These are phyloP conservation scores for Ascochyta rabiei DNA, from an alignment of 2,329 filamentous ascomycete genomes.

Conservation along the genomic window DNA sequence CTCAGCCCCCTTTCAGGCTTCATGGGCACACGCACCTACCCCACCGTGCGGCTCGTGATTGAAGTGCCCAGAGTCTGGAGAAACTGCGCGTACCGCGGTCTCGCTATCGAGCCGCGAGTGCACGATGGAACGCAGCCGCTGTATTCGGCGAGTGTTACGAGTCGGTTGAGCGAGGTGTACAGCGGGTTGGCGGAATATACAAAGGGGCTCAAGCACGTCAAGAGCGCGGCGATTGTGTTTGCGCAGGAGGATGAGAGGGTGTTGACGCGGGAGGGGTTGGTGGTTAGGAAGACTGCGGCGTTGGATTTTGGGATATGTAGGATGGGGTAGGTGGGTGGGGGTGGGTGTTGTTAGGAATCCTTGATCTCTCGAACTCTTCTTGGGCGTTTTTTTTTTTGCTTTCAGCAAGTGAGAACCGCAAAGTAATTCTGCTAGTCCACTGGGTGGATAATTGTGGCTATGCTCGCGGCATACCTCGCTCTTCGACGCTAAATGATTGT, in stretches of 20 bases:
- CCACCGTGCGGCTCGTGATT: constrained; percentile 5
- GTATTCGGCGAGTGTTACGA: constrained; percentile 5
- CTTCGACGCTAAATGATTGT: too few species aligned
- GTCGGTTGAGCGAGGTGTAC: not conserved
- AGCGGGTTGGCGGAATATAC: not conserved
- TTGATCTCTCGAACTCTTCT: too few species aligned
- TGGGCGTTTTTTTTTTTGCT: too few species aligned
- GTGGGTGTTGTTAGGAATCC: too few species aligned
- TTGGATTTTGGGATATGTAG: constrained; percentile 12
- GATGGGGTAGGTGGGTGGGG: not conserved
- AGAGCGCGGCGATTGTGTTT: constrained; percentile 12
- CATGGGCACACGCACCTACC: constrained; percentile 4
- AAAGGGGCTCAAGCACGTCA: not conserved
- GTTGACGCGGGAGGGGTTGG: not conserved
- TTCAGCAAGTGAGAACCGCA: too few species aligned
- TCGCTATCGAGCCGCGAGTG: not conserved
- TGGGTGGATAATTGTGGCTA: too few species aligned
- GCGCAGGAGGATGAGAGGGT: constrained; percentile 9
- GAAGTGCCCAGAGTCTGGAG: constrained; percentile 1
- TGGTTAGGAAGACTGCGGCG: constrained; percentile 4
- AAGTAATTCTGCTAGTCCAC: too few species aligned
- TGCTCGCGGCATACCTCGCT: too few species aligned
- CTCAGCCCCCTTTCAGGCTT: constrained; percentile 4
- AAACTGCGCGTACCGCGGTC: not conserved
- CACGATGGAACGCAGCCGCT: not conserved